phyloP scores from a whole-genome alignment of 1,284 basidiomycete species.

The Termitomyces sp. region DNA sequence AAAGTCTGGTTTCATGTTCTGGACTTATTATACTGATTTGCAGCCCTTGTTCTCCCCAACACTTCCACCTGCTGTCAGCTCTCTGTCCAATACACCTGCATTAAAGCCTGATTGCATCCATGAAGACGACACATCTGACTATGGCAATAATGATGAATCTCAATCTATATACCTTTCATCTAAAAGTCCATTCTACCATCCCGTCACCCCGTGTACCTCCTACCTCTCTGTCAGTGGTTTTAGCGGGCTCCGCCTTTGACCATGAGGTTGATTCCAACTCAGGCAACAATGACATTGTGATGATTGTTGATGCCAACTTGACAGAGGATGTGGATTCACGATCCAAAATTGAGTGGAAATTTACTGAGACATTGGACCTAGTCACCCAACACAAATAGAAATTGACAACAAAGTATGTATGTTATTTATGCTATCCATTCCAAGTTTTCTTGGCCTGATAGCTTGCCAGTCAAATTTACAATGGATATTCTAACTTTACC shows the following conservation, averaged over 20 bases:
- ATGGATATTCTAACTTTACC: background rate
- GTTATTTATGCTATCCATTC: too few species aligned
- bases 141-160: conserved; percentile 24
- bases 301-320: conserved; percentile 7
- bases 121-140: conserved; percentile 17
- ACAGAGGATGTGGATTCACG: conserved; percentile 5
- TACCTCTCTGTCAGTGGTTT: conserved; percentile 17
- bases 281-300: background rate
- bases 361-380: conserved; percentile 2
- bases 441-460: background rate
- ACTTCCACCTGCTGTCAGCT: conserved; percentile 11
- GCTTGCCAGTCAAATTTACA: background rate
- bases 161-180: conserved; percentile 29
- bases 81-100: conserved; percentile 16
- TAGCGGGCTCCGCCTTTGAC: conserved; percentile 9
- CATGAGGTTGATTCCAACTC: background rate
- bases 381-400: background rate
- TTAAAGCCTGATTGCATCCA: conserved; percentile 25
- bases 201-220: conserved; percentile 21
- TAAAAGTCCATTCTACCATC: conserved; percentile 29
- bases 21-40: background rate
- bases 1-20: background rate
- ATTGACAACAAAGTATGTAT: conserved; percentile 3
- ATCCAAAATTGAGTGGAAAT: conserved; percentile 11
- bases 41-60: conserved; percentile 8